A percentile compares a stretch with the other conserved stretches of the same genome.
phyloP scores from a whole-genome alignment of 169 alveolate genomes.

The Eimeria nieschulzi region DNA sequence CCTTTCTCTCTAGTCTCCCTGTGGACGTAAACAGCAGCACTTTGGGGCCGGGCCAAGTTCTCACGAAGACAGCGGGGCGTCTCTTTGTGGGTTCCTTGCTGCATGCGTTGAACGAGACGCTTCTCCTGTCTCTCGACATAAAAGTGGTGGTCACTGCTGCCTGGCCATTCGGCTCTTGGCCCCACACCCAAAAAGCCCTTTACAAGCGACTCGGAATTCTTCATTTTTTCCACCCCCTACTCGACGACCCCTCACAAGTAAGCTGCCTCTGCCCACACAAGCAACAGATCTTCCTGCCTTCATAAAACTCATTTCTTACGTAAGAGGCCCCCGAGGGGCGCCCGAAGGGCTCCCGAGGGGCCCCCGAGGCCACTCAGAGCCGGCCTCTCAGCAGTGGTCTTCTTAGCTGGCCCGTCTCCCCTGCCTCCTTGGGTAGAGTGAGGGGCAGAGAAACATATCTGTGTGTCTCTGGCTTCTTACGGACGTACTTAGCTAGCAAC shows the following conservation, averaged over 20 bases:
- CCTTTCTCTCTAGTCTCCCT: not conserved
- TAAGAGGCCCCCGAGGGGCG: not conserved
- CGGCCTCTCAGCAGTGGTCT: no score
- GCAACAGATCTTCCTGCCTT: not conserved
- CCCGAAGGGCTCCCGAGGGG: not conserved
- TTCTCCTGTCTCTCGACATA: not conserved
- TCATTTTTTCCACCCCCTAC: constrained; percentile 12
- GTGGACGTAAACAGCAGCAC: constrained; percentile 1
- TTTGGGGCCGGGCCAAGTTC: constrained; percentile 39
- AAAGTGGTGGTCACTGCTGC: constrained; percentile 43
- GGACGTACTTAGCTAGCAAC: no score
- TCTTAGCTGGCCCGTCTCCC: no score
- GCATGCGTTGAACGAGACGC: constrained; percentile 48
- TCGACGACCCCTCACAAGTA: constrained; percentile 64
- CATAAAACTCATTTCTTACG: not conserved
- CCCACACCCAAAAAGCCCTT: constrained; percentile 6
- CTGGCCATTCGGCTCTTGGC: constrained; percentile 67
- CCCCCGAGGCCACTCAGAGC: not conserved
- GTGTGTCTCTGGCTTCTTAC: no score
- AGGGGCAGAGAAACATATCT: no score
- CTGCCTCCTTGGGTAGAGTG: no score
- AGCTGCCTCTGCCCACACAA: not conserved
- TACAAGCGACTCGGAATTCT: constrained; percentile 8
- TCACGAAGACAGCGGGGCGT: constrained; percentile 15
- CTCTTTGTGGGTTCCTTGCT: constrained; percentile 51